Evolutionary conservation across 2,329 filamentous ascomycete genomes (phyloP).

Genomic region (Zalaria obscura): DNA sequence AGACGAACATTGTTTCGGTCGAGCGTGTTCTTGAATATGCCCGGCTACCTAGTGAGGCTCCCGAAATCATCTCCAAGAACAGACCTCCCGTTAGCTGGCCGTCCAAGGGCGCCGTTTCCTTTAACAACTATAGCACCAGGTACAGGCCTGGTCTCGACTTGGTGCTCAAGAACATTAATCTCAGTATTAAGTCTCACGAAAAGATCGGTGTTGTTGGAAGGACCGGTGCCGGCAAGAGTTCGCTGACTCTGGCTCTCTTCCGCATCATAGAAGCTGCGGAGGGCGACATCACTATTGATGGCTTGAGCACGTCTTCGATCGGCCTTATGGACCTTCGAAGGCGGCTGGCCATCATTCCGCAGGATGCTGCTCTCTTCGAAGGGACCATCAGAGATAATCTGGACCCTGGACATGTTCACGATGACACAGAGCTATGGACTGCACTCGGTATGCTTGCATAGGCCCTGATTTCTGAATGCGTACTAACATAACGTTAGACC

Average conservation of each 20-base stretch:
- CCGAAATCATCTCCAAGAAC: slow-evolving; percentile 80
- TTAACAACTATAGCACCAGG: slow-evolving; percentile 86
- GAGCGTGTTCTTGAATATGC: slow-evolving; percentile 96
- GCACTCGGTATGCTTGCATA: slow-evolving; percentile 56
- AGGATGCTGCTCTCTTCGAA: slow-evolving; percentile 92
- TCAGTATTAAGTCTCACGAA: slow-evolving; percentile 89
- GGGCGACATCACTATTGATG: slow-evolving; percentile 80
- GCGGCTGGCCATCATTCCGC: slow-evolving; percentile 88
- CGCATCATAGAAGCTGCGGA: slow-evolving; percentile 80
- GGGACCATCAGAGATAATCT: slow-evolving; percentile 88
- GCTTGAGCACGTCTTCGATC: slow-evolving; percentile 77
- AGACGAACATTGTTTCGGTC: slow-evolving; percentile 99
- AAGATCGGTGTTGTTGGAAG: slow-evolving; percentile 97
- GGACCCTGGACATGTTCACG: slow-evolving; percentile 85
- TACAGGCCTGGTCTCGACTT: slow-evolving; percentile 84
- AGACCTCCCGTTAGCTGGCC: slow-evolving; percentile 87
- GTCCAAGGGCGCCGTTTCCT: slow-evolving; percentile 71
- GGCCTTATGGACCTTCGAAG: slow-evolving; percentile 79
- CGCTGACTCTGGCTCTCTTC: slow-evolving; percentile 82
- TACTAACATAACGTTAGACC: slow-evolving; percentile 43
- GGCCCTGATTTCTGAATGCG: neutral
- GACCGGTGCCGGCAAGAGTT: slow-evolving; percentile 92
- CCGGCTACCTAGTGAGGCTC: slow-evolving; percentile 77
- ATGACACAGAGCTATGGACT: slow-evolving; percentile 95
- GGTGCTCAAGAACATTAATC: slow-evolving; percentile 81